A percentile compares a stretch with the other conserved stretches of the same genome.
Conservation (phyloP, 78 protist species). For the Speleostelium caveatum region DNA sequence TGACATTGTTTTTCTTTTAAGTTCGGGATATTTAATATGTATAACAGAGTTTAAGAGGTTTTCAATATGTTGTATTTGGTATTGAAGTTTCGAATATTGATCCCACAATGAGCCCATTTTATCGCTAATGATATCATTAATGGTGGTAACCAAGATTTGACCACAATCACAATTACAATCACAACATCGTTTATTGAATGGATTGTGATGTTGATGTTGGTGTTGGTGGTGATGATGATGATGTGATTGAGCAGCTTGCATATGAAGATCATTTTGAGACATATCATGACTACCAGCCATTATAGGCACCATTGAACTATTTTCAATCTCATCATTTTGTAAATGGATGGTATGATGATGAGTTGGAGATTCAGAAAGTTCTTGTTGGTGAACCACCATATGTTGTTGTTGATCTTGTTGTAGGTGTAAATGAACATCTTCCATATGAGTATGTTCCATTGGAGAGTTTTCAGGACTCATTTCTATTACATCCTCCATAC, state of each 20-base stretch:
- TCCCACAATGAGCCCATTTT: slow-evolving; percentile 42
- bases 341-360: too few relatives aligned
- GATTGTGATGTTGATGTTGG: neutral
- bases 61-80: slow-evolving; percentile 42
- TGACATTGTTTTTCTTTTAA: slow-evolving; percentile 35
- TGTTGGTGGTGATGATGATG: slow-evolving; percentile 21
- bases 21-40: slow-evolving; percentile 44
- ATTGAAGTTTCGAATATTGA: neutral
- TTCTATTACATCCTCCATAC: neutral
- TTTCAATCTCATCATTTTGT: neutral
- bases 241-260: neutral
- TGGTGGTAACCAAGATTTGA: slow-evolving; percentile 32
- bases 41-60: slow-evolving; percentile 32
- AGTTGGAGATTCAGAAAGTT: too few relatives aligned
- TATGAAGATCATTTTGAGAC: neutral
- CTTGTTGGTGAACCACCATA: neutral
- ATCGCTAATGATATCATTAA: slow-evolving; percentile 19
- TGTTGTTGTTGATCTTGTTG: slow-evolving; percentile 27
- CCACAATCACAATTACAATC: slow-evolving; percentile 78
- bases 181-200: slow-evolving; percentile 38
- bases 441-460: neutral
- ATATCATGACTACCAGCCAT: neutral
- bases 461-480: neutral
- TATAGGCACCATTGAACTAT: neutral
- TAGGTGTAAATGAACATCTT: neutral